A percentile compares a stretch with the other conserved stretches of the same genome.
Conservation (phyloP, 2,329 filamentous ascomycete genomes). For the Ophiostoma quercus region DNA sequence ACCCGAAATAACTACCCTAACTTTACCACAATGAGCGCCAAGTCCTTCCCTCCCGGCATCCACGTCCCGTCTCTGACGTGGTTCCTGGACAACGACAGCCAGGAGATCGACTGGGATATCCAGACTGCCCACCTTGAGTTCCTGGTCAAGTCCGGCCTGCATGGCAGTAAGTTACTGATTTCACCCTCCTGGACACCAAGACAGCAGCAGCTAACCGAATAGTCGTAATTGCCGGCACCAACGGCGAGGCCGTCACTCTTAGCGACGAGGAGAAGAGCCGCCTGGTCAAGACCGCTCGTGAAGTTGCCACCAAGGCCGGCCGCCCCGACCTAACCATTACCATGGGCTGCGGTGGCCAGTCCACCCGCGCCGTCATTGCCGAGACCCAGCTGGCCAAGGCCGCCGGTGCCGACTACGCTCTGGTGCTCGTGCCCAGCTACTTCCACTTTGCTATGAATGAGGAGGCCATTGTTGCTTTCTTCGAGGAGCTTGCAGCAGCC, state of each 20-base stretch:
- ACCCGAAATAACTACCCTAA: not conserved
- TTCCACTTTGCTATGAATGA: slow-evolving; percentile 60
- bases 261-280: slow-evolving; percentile 57
- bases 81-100: slow-evolving; percentile 44
- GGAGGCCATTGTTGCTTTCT: slow-evolving; percentile 58
- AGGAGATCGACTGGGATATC: slow-evolving; percentile 52
- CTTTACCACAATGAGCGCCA: not conserved
- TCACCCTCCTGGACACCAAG: no score
- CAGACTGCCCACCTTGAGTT: slow-evolving; percentile 51
- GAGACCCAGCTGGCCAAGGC: slow-evolving; percentile 58
- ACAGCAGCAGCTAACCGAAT: not conserved
- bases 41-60: slow-evolving; percentile 42
- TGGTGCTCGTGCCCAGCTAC: slow-evolving; percentile 66
- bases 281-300: slow-evolving; percentile 57
- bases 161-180: not conserved
- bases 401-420: slow-evolving; percentile 61
- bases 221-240: slow-evolving; percentile 33
- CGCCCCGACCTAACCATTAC: slow-evolving; percentile 57
- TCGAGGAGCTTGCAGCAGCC: slow-evolving; percentile 55
- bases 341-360: slow-evolving; percentile 61
- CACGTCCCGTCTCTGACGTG: slow-evolving; percentile 54
- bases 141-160: slow-evolving; percentile 40
- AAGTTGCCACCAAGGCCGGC: slow-evolving; percentile 52
- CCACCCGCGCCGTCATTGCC: slow-evolving; percentile 48
- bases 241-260: slow-evolving; percentile 68